Conservation (phyloP, 257 asterid species). For the Haberlea rhodopensis region DNA sequence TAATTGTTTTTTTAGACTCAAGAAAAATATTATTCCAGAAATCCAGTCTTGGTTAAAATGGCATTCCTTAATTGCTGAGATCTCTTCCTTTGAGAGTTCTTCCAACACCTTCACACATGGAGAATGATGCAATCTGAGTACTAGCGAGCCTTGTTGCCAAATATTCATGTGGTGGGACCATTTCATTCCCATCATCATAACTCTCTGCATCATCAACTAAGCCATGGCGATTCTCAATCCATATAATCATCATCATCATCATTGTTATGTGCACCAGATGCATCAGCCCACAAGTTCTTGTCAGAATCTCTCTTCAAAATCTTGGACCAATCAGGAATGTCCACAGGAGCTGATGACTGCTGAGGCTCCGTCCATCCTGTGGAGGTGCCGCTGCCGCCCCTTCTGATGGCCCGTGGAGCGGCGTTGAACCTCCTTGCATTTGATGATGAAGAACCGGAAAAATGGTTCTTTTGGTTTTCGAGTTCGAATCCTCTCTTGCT, state of each 20-base stretch:
- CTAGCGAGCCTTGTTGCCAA: constrained; percentile 44
- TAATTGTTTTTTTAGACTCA: neutral
- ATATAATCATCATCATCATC: neutral
- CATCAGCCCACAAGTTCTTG: constrained; percentile 14
- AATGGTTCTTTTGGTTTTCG: constrained; percentile 12
- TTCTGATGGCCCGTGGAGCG: constrained; percentile 22
- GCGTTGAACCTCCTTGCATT: constrained; percentile 24
- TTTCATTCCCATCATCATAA: constrained; percentile 28
- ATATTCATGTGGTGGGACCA: constrained; percentile 61
- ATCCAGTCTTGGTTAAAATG: constrained; percentile 61
- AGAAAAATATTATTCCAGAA: constrained; percentile 40
- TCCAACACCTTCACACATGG: constrained; percentile 77
- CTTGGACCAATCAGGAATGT: constrained; percentile 39
- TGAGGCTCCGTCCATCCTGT: neutral
- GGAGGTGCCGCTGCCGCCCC: constrained; percentile 12
- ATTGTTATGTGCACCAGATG: neutral
- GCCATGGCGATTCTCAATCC: neutral
- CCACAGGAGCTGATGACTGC: constrained; percentile 30
- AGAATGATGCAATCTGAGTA: constrained; percentile 44
- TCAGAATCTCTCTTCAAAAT: constrained; percentile 9
- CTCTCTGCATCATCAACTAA: neutral
- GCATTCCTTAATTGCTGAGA: constrained; percentile 53
- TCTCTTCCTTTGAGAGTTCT: constrained; percentile 78
- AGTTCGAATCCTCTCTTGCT: constrained; percentile 16
- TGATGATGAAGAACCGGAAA: constrained; percentile 22